Base-by-base conservation (phyloP, 129 eudicot species). In the Escallonia herrerae region DNA sequence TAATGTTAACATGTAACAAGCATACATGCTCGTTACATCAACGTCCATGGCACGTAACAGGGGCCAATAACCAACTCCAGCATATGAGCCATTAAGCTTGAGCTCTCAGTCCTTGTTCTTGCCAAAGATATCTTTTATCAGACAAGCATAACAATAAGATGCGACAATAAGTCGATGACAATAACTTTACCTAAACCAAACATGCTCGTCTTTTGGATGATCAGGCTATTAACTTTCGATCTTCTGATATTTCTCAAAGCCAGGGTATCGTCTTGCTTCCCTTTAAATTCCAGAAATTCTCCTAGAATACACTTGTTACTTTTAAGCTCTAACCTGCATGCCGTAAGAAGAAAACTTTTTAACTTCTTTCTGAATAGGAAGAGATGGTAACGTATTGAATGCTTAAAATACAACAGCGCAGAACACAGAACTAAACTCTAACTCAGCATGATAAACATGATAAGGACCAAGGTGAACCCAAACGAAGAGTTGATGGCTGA, bases 241-340 rank as follows among this genome's bases (percentile, higher is more conserved):
- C 98, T 83, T 74, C 70, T 87, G 56, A 91, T 81, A 58, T 81
- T 74, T 79, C 86, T 74, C 71, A 91, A 83, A 14, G 74, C 69
- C 66, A 64, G 79, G 15, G 76, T 63, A 75, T 91, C 98, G 13
- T 91, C 98, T 63, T 85, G 81, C 81, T 91, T 85, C 55, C 98
- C 98, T 85, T 83, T 87, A 55, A 91, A 91, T 73, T 87, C 98
- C 62, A 87, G 7, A 74, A 91, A 91, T 69, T 91, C 98, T 77
- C 98, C 98, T 1, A 91, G 79, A 41, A 91, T 15, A 61, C 54
- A 79, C 59, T 77, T 49, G 11, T 3, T 83, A n/a, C 82, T 89
- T 80, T 79, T 85, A 33, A 91, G 89, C 89, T 87, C 96, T 78
- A 91, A 75, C 83, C 98, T 91, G 77, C 72, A 77, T 44, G 45